Conservation (phyloP, 257 asterid genomes). For the Capsicum baccatum region DNA sequence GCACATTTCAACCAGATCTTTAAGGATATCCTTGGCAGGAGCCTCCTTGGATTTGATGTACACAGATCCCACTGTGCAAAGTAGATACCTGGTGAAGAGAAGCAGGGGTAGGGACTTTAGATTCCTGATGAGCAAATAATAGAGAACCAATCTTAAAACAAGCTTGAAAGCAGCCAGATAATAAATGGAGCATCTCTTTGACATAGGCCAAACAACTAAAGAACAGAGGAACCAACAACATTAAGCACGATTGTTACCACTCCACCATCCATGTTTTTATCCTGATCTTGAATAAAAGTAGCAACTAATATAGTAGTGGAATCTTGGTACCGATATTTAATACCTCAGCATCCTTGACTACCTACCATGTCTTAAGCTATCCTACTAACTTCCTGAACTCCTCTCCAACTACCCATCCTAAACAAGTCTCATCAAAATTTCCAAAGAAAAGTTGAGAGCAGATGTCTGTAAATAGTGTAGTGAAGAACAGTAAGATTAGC, state of each 20-base stretch:
- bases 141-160: background rate
- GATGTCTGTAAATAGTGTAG: background rate
- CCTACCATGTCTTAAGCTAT: background rate
- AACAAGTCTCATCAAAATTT: background rate
- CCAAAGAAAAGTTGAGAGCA: conserved; percentile 4
- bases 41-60: conserved; percentile 98
- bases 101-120: conserved; percentile 32
- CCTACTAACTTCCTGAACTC: conserved; percentile 2
- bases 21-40: conserved; percentile 94
- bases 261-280: background rate
- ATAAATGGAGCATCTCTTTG: background rate
- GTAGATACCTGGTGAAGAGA: conserved; percentile 70
- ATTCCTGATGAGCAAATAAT: background rate
- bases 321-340: background rate
- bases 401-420: conserved; percentile 1
- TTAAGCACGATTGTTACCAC: background rate
- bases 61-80: conserved; percentile 96
- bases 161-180: background rate
- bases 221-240: background rate
- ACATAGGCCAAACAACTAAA: background rate
- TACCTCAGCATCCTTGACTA: too few relatives aligned
- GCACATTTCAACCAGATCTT: conserved; percentile 99
- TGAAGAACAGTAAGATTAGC: background rate
- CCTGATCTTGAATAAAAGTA: background rate
- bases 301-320: background rate